Conservation (phyloP, 257 asterid genomes). For the Vinca minor region DNA sequence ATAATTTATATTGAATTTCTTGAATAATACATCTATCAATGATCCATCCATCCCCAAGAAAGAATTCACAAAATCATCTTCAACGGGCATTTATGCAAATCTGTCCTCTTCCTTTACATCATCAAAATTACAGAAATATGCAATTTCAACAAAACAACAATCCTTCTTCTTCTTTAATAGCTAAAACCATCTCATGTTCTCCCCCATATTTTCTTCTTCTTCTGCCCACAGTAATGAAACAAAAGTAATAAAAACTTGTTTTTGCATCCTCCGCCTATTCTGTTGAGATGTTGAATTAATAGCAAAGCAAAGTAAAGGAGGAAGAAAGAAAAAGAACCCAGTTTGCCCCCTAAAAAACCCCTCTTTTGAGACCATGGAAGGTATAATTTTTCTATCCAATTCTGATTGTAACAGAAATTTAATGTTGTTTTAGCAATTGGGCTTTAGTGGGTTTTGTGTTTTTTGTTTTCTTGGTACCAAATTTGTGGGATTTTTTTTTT, state of each 20-base stretch:
- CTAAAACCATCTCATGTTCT: constrained; percentile 7
- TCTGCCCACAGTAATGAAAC: not conserved
- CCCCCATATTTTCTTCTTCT: too few relatives aligned
- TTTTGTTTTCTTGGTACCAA: not conserved
- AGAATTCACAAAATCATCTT: constrained; percentile 7
- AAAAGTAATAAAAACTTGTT: not conserved
- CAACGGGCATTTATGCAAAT: constrained; percentile 1
- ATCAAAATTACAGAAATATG: constrained; percentile 5
- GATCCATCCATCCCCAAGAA: not conserved
- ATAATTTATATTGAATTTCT: too few relatives aligned
- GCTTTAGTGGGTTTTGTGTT: not conserved
- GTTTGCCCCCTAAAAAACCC: not conserved
- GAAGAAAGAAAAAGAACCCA: constrained; percentile 1
- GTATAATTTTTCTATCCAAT: not conserved
- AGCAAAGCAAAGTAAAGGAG: not conserved
- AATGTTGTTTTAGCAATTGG: not conserved
- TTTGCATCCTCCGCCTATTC: too few relatives aligned
- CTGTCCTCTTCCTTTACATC: not conserved
- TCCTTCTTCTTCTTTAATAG: not conserved
- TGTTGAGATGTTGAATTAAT: too few relatives aligned
- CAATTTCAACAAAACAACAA: too few relatives aligned
- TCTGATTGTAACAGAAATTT: not conserved
- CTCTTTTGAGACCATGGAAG: constrained; percentile 5
- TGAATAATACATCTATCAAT: too few relatives aligned
- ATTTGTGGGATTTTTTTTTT: not conserved